Evolutionary conservation across 257 asterid genomes (phyloP), one percentile per base, ranked within the genome.

Genomic region (Plantago elongata): DNA sequence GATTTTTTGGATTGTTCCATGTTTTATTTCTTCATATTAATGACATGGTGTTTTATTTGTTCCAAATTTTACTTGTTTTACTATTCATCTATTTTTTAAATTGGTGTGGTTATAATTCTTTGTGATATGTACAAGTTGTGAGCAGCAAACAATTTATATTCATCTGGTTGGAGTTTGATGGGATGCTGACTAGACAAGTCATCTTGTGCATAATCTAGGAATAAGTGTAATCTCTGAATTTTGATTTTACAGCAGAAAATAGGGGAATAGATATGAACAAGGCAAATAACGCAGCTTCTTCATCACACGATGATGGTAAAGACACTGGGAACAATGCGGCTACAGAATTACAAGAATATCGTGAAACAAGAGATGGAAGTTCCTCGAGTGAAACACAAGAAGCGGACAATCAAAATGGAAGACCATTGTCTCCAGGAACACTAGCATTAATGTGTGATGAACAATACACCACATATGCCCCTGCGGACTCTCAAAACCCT

Each of bases 401-500:
- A 51, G 18, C 4, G 71, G 76, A 47, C 47, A 45, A 44, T 34
- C 72, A 64, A 55, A 67, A 61, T 48, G 72, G 74, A 52, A 74
- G 81, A 58, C 78, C 82, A 48, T n/a, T 72, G 63, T 87, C 94
- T 70, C 88, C 88, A 12, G 85, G 70, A 62, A 83, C 87, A 54
- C 82, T 77, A 51, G 76, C 82, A 62, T 62, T 82, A 56, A 79
- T 82, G 84, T 75, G 84, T 58, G 84, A 83, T 57, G 95, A 87
- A 64, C 75, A 62, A 63, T 77, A 70, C 34, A 13, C 69, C 13
- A 17, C 63, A 22, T 72, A 75, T 54, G 59, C 66, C 59, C 54
- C 47, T 7, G 58, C 68, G 45, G 66, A 72, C 38, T 62, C 58
- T 43, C 69, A 74, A 59, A 56, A 69, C 27, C 45, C 70, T 14